Percentiles rank a stretch among this genome's conserved stretches.
Conservation (phyloP, 208 protist species). For the Crithidia acanthocephali region DNA sequence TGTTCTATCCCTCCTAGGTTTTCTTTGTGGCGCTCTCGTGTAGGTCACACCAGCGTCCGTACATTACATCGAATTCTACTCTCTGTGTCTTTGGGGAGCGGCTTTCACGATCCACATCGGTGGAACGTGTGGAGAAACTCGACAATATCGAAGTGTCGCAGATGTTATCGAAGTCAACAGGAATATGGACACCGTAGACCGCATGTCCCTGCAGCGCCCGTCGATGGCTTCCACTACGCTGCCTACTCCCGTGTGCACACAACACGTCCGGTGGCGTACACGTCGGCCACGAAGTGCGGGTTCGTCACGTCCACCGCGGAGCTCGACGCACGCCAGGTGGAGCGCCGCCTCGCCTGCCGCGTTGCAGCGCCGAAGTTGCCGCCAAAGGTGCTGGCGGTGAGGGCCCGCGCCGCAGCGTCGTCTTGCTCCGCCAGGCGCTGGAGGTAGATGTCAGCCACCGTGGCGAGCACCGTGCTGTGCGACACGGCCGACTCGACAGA, state of each 20-base stretch:
- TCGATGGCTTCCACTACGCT: neutral
- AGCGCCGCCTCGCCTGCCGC: neutral
- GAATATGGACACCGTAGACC: too few relatives aligned
- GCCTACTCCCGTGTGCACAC: neutral
- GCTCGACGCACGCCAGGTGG: conserved; percentile 13
- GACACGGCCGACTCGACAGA: neutral
- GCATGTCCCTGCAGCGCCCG: too few relatives aligned
- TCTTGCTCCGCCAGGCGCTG: conserved; percentile 5
- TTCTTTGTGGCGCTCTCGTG: too few relatives aligned
- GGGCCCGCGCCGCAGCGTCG: neutral
- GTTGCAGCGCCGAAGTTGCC: neutral
- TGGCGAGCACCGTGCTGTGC: conserved; percentile 2
- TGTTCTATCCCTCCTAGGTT: too few relatives aligned
- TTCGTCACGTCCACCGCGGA: conserved; percentile 36
- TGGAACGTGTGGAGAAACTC: too few relatives aligned
- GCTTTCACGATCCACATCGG: too few relatives aligned
- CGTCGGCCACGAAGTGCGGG: conserved; percentile 41
- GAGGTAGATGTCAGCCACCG: conserved; percentile 11
- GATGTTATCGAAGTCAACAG: too few relatives aligned
- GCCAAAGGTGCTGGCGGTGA: neutral
- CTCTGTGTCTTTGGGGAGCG: too few relatives aligned
- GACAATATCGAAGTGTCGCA: too few relatives aligned
- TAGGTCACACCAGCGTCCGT: too few relatives aligned
- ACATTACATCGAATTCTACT: too few relatives aligned
- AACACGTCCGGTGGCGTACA: conserved; percentile 30